Evolutionary conservation across 805 yeast genomes (phyloP), one percentile per base, ranked within the genome.

Genomic region (Kodamaea hsintzibuensis): DNA sequence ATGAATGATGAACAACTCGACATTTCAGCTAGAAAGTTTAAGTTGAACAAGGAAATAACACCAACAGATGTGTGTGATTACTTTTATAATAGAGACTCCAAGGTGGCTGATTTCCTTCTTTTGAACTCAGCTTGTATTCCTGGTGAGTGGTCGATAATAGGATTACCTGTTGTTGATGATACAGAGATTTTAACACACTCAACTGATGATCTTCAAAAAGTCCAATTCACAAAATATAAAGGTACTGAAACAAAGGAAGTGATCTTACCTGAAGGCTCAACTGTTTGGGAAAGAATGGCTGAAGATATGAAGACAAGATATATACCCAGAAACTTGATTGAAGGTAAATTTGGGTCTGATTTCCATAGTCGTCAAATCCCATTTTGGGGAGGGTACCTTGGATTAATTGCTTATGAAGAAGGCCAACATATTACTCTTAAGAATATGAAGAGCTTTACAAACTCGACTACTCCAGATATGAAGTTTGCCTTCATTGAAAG

Each of bases 361-460:
- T 42, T 56, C 17, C 65, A 62, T 38, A 25, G 56, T 2, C 60
- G 73, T 7, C 70, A 72, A 0, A 71, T 90, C 16, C 96, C 97
- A 1, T 95, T 95, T 62, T 73, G 84, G 53, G 98, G 99, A n/a
- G 99, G 99, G 0, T 77, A 89, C 33, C 74, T 92, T 52, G 99
- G 99, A 3, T 76, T 87, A 42, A 68, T 95, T 9, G 87, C 96
- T 0, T 95, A 95, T 65, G 99, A 93, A 66, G 93, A 89, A 71
- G 96, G 96, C 0, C 80, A 80, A 22, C 78, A 76, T 55, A 60
- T 81, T 7, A 54, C 66, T 1, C 39, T 66, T 6, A 61, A 69
- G 5, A 66, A 68, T 2, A 59, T 80, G 42, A 68, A 70, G 44
- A 73, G 78, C 35, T 57, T 79, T 2, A 74, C 82, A 1, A 60